Evolutionary conservation across 257 asterid genomes (phyloP).

Genomic region (Osmanthus fragrans): DNA sequence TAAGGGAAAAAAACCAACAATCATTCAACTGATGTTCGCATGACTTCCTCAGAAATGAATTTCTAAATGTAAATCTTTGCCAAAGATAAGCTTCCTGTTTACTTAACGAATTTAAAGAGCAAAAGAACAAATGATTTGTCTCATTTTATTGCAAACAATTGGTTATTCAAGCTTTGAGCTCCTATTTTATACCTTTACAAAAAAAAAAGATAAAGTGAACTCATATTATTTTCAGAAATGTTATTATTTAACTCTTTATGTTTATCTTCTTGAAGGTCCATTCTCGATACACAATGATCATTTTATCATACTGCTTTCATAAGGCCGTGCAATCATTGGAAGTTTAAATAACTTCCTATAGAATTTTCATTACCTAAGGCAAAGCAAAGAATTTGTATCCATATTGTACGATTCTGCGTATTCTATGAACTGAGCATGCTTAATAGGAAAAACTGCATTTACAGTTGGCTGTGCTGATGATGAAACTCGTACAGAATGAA

Average conservation of each 20-base stretch:
- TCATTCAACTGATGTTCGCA: not conserved
- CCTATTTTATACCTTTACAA: not conserved
- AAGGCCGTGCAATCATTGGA: not conserved
- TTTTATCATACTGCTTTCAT: not conserved
- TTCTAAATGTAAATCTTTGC: slow-evolving; percentile 7
- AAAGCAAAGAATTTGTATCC: not conserved
- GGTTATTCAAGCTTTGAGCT: slow-evolving; percentile 5
- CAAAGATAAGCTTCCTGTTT: slow-evolving; percentile 8
- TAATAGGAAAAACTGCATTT: not conserved
- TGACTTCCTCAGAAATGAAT: not conserved
- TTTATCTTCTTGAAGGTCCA: slow-evolving; percentile 2
- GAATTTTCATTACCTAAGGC: not conserved
- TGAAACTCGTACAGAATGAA: not conserved
- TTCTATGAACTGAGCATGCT: slow-evolving; percentile 4
- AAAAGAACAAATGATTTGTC: not conserved
- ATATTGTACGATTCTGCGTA: not conserved
- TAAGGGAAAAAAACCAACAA: not conserved
- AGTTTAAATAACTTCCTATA: no score
- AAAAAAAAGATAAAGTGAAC: not conserved
- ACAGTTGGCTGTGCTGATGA: not conserved
- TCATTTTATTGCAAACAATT: not conserved
- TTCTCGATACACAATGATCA: not conserved
- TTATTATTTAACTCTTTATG: not conserved
- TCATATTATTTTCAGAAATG: slow-evolving; percentile 5
- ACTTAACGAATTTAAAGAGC: not conserved